Base-by-base conservation (phyloP, 306 rosid species). In the Prinsepia uniflora region DNA sequence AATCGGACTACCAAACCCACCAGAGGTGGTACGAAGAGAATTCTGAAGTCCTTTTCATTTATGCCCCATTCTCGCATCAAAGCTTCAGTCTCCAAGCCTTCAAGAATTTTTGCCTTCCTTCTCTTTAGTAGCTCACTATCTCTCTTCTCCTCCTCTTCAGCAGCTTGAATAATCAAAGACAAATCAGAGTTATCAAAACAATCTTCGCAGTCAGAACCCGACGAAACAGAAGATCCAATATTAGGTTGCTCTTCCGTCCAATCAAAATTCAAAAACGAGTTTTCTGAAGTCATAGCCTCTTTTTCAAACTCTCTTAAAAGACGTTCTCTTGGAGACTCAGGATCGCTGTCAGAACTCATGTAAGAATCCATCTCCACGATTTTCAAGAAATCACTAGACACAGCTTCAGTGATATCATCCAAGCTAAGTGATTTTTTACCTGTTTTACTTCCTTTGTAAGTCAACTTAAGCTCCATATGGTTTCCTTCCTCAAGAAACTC, bases 1-100 rank as follows among this genome's bases (percentile, higher is more conserved):
- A 70, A 91, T 85, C 63, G 97, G 97, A 76, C 97, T 91, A 53
- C 97, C 97, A 70, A 91, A 91, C 42, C 97, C 97, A 74, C 92
- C 88, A 34, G 89, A 81, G 59, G 54, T 71, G 47, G 70, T 78
- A 68, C 18, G 19, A 1, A 82, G 86, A 81, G 88, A 86, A 61
- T 81, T 72, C 73, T 79, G 72, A 64, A 83, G 82, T 89, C 97
- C 49, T 76, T 71, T 75, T 85, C 96, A 67, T 91, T 71, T 76
- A 91, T 68, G 47, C 96, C 97, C 92, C 96, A 87, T 72, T 82
- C 85, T 76, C 41, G 86, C 90, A 89, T 85, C 86, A 86, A 80
- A 49, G 79, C 76, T 75, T 85, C 92, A 11, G 97, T 84, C 82
- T 91, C 96, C 75, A 91, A 65, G 72, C 86, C 87, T 84, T 87